Percentiles rank a stretch among this genome's conserved stretches.
phyloP scores from a whole-genome alignment of 805 yeast species.

The Sungouiozyma ichnusensis region DNA sequence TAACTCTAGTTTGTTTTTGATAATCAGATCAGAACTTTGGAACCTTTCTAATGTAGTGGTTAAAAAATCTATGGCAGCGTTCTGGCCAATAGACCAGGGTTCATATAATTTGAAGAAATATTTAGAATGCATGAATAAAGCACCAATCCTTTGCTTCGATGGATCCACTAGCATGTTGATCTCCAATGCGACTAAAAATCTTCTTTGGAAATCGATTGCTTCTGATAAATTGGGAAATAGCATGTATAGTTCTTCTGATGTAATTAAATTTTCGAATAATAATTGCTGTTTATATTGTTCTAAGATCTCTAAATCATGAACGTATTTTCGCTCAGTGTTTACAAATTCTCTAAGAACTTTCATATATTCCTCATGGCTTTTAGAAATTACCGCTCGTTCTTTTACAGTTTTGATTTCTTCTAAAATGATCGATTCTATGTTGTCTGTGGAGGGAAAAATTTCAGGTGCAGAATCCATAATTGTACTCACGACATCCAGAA shows the following conservation, averaged over 20 bases:
- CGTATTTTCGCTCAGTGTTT: constrained; percentile 86
- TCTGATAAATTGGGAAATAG: constrained; percentile 78
- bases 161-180: constrained; percentile 70
- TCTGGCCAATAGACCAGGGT: constrained; percentile 89
- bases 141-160: constrained; percentile 75
- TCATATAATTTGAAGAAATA: constrained; percentile 82
- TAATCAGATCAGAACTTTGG: constrained; percentile 47
- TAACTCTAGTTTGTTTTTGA: constrained; percentile 80
- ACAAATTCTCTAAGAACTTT: constrained; percentile 78
- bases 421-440: constrained; percentile 21
- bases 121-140: constrained; percentile 76
- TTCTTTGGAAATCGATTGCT: constrained; percentile 83
- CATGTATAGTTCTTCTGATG: constrained; percentile 69
- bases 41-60: constrained; percentile 32
- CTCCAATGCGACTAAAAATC: constrained; percentile 81
- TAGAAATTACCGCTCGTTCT: constrained; percentile 15
- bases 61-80: constrained; percentile 75
- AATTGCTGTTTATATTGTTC: constrained; percentile 59
- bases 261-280: constrained; percentile 50
- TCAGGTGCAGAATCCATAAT: constrained; percentile 47
- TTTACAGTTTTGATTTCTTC: constrained; percentile 7
- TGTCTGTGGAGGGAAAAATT: constrained; percentile 28
- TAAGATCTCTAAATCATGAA: constrained; percentile 76
- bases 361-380: constrained; percentile 22
- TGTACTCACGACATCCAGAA: constrained; percentile 58